Evolutionary conservation across 2,329 filamentous ascomycete species (phyloP).

Genomic region (Ophiocordyceps polyrhachis-furcata): DNA sequence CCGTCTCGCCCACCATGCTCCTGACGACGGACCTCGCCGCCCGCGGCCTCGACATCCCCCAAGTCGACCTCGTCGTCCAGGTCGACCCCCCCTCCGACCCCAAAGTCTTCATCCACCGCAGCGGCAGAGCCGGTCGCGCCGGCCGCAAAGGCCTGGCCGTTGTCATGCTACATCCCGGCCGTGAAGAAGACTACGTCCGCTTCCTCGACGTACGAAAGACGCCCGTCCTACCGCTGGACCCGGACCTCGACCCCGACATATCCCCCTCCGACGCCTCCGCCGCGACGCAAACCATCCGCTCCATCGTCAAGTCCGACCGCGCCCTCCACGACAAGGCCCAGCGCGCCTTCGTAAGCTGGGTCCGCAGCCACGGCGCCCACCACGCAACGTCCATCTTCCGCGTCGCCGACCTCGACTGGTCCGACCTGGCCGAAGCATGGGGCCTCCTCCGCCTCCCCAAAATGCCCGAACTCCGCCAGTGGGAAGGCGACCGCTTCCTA

Average conservation of each 20-base stretch:
- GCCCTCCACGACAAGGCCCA: conserved; percentile 72
- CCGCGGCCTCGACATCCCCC: conserved; percentile 76
- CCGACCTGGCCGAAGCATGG: conserved; percentile 64
- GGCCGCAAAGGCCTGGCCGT: conserved; percentile 72
- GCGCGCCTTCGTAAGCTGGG: conserved; percentile 82
- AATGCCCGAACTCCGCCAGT: conserved; percentile 77
- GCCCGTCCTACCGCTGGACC: conserved; percentile 47
- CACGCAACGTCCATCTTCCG: conserved; percentile 84
- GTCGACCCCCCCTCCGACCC: conserved; percentile 70
- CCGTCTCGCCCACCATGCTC: conserved; percentile 59
- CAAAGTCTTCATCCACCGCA: conserved; percentile 88
- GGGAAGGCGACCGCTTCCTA: conserved; percentile 47
- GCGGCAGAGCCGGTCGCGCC: conserved; percentile 77
- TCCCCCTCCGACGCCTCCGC: conserved; percentile 40
- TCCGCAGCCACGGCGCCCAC: conserved; percentile 80
- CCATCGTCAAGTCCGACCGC: conserved; percentile 30
- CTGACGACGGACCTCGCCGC: conserved; percentile 87
- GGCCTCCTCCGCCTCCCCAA: conserved; percentile 71
- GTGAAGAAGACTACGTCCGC: conserved; percentile 76
- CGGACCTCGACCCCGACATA: conserved; percentile 32
- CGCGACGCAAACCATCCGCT: conserved; percentile 41
- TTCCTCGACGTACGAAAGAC: conserved; percentile 81
- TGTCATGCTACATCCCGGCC: conserved; percentile 66
- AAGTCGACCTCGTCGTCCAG: conserved; percentile 81
- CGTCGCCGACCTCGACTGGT: conserved; percentile 66